Conservation (phyloP, 768 basidiomycete genomes). For the Xanthoconium purpureum region DNA sequence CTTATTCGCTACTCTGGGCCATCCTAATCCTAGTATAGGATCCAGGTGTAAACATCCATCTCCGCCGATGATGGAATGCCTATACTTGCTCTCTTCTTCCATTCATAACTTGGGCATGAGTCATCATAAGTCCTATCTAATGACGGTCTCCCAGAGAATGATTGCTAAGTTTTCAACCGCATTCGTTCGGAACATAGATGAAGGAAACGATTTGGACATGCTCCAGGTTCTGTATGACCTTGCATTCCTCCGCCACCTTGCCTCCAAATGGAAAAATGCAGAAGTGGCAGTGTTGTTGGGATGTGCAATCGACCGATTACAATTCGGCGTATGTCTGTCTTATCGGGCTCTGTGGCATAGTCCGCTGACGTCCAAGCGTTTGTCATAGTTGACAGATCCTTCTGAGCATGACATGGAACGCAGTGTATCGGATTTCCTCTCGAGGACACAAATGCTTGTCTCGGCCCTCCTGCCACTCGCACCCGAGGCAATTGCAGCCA, state of each 20-base stretch:
- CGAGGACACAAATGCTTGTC: conserved; percentile 60
- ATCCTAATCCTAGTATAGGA: conserved; percentile 19
- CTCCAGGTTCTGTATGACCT: conserved; percentile 44
- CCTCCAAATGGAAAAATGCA: conserved; percentile 29
- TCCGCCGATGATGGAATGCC: conserved; percentile 48
- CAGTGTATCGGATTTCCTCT: conserved; percentile 43
- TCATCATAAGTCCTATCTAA: conserved; percentile 35
- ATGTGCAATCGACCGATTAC: conserved; percentile 24
- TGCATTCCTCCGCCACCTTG: conserved; percentile 45
- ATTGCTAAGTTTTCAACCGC: conserved; percentile 36
- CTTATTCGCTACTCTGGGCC: not conserved
- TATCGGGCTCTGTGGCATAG: not conserved
- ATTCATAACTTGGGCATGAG: conserved; percentile 55
- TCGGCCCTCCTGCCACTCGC: conserved; percentile 51
- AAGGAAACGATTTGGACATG: conserved; percentile 27
- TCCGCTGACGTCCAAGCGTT: not conserved
- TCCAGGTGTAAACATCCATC: conserved; percentile 43
- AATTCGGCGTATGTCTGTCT: conserved; percentile 27
- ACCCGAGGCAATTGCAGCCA: conserved; percentile 15
- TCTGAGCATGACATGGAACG: conserved; percentile 24
- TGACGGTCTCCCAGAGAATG: conserved; percentile 37
- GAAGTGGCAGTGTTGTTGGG: conserved; percentile 29
- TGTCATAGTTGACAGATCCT: conserved; percentile 15
- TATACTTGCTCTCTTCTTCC: conserved; percentile 51
- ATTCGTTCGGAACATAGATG: conserved; percentile 33